phyloP scores from a whole-genome alignment of 345 rosid species.

The Streptanthus diversifolius region DNA sequence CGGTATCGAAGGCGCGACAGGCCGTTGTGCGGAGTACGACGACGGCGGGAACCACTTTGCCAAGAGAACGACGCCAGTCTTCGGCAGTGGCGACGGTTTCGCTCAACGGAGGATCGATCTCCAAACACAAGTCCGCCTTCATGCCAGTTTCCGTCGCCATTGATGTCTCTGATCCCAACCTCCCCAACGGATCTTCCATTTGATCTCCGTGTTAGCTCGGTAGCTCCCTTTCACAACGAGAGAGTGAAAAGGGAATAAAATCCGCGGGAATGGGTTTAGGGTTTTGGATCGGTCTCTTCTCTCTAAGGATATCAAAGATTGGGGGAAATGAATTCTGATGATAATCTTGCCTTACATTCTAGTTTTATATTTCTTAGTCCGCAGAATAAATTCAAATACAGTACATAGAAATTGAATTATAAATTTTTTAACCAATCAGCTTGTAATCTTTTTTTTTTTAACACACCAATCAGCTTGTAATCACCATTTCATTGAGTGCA shows the following conservation, averaged over 20 bases:
- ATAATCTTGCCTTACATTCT: not conserved
- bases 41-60: constrained; percentile 80
- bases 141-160: constrained; percentile 44
- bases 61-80: constrained; percentile 80
- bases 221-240: not conserved
- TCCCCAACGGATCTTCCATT: constrained; percentile 58
- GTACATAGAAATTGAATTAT: not conserved
- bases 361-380: constrained; percentile 12
- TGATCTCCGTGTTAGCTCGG: constrained; percentile 1
- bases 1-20: constrained; percentile 89
- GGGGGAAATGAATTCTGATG: constrained; percentile 25
- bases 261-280: constrained; percentile 34
- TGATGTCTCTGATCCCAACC: constrained; percentile 46
- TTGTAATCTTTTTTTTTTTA: not conserved
- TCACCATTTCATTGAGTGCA: too few relatives aligned
- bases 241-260: not conserved
- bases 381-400: not conserved
- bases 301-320: not conserved
- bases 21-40: constrained; percentile 83
- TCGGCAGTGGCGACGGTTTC: constrained; percentile 68
- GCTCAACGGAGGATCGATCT: constrained; percentile 51
- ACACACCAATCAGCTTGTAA: not conserved
- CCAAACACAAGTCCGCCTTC: constrained; percentile 62
- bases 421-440: not conserved
- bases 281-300: constrained; percentile 30